A percentile compares a stretch with the other conserved stretches of the same genome.
Conservation (phyloP, 805 yeast genomes). For the Hyphopichia homilentoma region DNA sequence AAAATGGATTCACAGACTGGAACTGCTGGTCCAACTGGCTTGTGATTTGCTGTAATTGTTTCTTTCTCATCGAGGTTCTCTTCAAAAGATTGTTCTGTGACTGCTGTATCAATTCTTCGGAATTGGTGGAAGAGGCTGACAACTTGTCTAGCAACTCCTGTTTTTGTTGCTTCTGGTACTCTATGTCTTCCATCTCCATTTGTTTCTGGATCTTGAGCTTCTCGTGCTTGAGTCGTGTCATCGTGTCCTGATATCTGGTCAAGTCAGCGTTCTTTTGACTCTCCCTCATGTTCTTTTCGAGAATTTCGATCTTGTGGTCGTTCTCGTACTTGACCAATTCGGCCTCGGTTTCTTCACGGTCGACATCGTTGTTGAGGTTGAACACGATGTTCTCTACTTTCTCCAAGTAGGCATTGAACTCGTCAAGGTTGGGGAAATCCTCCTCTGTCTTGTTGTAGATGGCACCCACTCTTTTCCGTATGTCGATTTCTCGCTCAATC, state of each 20-base stretch:
- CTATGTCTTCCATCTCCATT: slow-evolving; percentile 41
- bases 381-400: slow-evolving; percentile 77
- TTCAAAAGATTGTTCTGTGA: slow-evolving; percentile 43
- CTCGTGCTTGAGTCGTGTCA: slow-evolving; percentile 53
- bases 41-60: slow-evolving; percentile 55
- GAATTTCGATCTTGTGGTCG: slow-evolving; percentile 69
- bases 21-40: slow-evolving; percentile 48
- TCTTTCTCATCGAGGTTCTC: slow-evolving; percentile 62
- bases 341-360: slow-evolving; percentile 64
- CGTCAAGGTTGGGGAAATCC: slow-evolving; percentile 60
- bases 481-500: slow-evolving; percentile 91
- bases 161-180: slow-evolving; percentile 37
- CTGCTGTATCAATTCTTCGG: slow-evolving; percentile 40
- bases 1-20: slow-evolving; percentile 24
- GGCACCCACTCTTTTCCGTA: slow-evolving; percentile 69
- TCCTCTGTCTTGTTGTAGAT: slow-evolving; percentile 78
- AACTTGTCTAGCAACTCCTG: slow-evolving; percentile 39
- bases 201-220: slow-evolving; percentile 68
- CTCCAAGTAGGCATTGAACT: slow-evolving; percentile 77
- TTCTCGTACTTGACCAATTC: slow-evolving; percentile 66
- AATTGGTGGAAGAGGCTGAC: slow-evolving; percentile 26
- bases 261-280: slow-evolving; percentile 60
- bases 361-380: slow-evolving; percentile 67
- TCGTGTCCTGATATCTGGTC: slow-evolving; percentile 59
- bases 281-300: slow-evolving; percentile 69